Evolutionary conservation across 371 early-diverging fungal species (phyloP).

Genomic region (Encephalitozoon cuniculi): DNA sequence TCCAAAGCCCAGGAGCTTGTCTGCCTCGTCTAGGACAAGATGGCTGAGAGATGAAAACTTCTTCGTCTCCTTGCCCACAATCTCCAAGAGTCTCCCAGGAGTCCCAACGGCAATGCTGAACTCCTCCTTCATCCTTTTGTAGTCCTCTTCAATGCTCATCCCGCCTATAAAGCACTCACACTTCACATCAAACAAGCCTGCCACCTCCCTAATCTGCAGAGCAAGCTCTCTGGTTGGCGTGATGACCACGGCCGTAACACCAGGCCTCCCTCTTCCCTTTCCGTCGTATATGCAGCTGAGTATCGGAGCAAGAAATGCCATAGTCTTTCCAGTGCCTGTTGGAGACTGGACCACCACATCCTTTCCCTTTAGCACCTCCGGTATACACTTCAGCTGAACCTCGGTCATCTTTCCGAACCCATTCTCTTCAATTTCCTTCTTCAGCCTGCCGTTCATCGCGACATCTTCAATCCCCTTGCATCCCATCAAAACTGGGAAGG

Average conservation of each 20-base stretch:
- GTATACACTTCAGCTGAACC: slow-evolving; percentile 44
- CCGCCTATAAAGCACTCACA: slow-evolving; percentile 90
- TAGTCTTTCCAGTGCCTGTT: slow-evolving; percentile 93
- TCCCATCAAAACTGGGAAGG: not conserved
- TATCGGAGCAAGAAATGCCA: slow-evolving; percentile 79
- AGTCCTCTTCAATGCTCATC: slow-evolving; percentile 82
- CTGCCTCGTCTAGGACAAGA: slow-evolving; percentile 92
- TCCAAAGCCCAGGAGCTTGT: slow-evolving; percentile 61
- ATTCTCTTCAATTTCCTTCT: slow-evolving; percentile 3
- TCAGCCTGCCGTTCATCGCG: not conserved
- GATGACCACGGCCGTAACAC: slow-evolving; percentile 66
- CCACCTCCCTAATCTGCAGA: slow-evolving; percentile 69
- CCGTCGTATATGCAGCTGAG: slow-evolving; percentile 21
- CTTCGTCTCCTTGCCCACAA: slow-evolving; percentile 69
- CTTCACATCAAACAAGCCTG: slow-evolving; percentile 65
- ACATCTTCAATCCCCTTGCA: not conserved
- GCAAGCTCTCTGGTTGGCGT: slow-evolving; percentile 93
- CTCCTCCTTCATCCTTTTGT: slow-evolving; percentile 77
- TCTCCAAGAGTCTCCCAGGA: slow-evolving; percentile 89
- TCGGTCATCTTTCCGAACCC: slow-evolving; percentile 43
- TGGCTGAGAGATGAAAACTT: slow-evolving; percentile 56
- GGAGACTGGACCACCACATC: slow-evolving; percentile 82
- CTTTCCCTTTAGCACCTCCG: slow-evolving; percentile 32
- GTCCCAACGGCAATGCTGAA: slow-evolving; percentile 85
- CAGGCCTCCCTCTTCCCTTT: slow-evolving; percentile 47